A percentile compares a stretch with the other conserved stretches of the same genome.
These are phyloP conservation scores for Chaetothyriales sp. DNA, from an alignment of 2,329 filamentous ascomycete genomes.

Conservation along the genomic window DNA sequence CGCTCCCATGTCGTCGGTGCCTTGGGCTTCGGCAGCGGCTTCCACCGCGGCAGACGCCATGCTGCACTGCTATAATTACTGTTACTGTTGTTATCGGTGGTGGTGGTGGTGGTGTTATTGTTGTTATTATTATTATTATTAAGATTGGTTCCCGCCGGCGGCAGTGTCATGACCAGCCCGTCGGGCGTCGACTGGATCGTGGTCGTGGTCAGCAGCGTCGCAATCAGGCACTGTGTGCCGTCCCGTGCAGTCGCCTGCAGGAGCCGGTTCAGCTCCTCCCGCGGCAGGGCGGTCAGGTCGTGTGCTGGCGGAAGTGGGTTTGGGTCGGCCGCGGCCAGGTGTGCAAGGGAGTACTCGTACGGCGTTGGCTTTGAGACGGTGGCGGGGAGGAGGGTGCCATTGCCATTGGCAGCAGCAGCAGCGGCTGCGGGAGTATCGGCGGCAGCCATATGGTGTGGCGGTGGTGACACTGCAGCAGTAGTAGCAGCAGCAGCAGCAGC, in stretches of 20 bases:
- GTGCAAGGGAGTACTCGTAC: conserved; percentile 81
- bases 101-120: conserved; percentile 22
- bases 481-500: too few species aligned
- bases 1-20: conserved; percentile 85
- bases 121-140: conserved; percentile 27
- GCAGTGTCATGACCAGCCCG: conserved; percentile 67
- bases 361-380: conserved; percentile 69
- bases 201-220: conserved; percentile 84
- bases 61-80: conserved; percentile 22
- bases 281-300: conserved; percentile 18
- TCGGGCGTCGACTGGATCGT: conserved; percentile 42
- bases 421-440: background rate
- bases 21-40: conserved; percentile 70
- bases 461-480: too few species aligned
- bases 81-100: conserved; percentile 18
- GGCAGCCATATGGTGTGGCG: background rate
- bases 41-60: conserved; percentile 61
- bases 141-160: conserved; percentile 33
- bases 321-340: conserved; percentile 71
- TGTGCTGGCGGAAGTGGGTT: conserved; percentile 56
- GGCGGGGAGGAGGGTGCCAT: conserved; percentile 34
- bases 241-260: conserved; percentile 67
- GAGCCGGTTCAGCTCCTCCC: conserved; percentile 44
- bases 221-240: conserved; percentile 80
- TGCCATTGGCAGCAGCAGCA: too few species aligned